Evolutionary conservation across 2,329 filamentous ascomycete genomes (phyloP).

Genomic region (Fusarium circinatum): DNA sequence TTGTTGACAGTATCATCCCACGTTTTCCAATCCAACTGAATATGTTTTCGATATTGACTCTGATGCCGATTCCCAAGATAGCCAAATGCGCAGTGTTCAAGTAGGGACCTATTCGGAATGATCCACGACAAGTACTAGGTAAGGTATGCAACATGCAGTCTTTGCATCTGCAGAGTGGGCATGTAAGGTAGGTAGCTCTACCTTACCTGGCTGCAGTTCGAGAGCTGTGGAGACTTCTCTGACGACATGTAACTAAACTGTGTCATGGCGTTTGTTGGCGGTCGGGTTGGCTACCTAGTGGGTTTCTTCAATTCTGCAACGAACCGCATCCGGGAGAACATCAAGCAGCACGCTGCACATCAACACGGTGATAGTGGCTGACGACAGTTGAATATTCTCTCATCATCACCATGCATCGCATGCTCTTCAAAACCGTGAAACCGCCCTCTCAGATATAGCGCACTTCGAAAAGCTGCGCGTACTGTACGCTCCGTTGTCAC

Average conservation of each 20-base stretch:
- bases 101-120: not conserved
- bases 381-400: not conserved
- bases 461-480: constrained; percentile 1
- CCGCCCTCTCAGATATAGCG: not conserved
- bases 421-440: not conserved
- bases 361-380: constrained; percentile 1
- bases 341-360: not conserved
- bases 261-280: constrained; percentile 25
- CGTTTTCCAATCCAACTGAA: not conserved
- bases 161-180: constrained; percentile 19
- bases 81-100: not conserved
- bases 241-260: constrained; percentile 30
- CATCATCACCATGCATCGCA: not conserved
- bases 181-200: constrained; percentile 6
- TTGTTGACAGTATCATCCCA: not conserved
- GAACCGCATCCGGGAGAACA: constrained; percentile 26
- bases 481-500: constrained; percentile 9
- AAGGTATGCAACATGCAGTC: not conserved
- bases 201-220: constrained; percentile 20
- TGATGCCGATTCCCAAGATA: not conserved
- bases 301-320: constrained; percentile 14
- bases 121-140: constrained; percentile 14
- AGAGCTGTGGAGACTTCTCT: constrained; percentile 30
- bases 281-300: constrained; percentile 3
- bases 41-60: not conserved